Evolutionary conservation across 169 alveolate species (phyloP).

Genomic region (Plasmodium blacklocki): DNA sequence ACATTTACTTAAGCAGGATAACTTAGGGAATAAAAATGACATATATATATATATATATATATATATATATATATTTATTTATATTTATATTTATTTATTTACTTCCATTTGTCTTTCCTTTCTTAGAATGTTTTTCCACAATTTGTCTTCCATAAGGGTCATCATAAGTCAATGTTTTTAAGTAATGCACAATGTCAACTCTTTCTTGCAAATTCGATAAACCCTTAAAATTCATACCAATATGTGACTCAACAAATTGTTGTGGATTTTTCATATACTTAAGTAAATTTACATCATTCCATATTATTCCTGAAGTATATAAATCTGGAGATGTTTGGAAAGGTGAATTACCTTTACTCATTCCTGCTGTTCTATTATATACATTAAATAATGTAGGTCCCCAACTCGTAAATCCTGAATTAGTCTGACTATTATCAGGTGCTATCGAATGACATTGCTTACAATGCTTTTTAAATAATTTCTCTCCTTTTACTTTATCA

Average conservation of each 20-base stretch:
- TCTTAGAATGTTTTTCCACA: constrained; percentile 75
- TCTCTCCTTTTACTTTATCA: constrained; percentile 85
- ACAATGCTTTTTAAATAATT: constrained; percentile 88
- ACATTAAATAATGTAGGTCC: constrained; percentile 90
- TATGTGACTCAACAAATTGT: constrained; percentile 78
- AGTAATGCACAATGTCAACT: constrained; percentile 86
- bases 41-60: background rate
- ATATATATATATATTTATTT: background rate
- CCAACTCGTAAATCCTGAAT: constrained; percentile 84
- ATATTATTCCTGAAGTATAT: constrained; percentile 83
- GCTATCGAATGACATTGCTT: constrained; percentile 89
- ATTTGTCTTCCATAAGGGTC: constrained; percentile 82
- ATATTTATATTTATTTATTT: background rate
- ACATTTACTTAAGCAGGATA: too few relatives aligned
- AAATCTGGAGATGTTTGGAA: constrained; percentile 83
- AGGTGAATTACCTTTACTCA: constrained; percentile 77
- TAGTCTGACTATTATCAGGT: constrained; percentile 86
- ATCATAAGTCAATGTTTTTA: constrained; percentile 84
- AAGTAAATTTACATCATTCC: constrained; percentile 89
- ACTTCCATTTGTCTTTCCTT: constrained; percentile 1
- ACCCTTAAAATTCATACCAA: constrained; percentile 87
- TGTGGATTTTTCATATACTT: constrained; percentile 88
- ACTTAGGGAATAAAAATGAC: background rate
- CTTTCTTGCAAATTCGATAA: constrained; percentile 87
- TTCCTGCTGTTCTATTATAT: constrained; percentile 87